Percentiles rank a stretch among this genome's conserved stretches.
Conservation (phyloP, 805 yeast species). For the Hanseniaspora thailandica region DNA sequence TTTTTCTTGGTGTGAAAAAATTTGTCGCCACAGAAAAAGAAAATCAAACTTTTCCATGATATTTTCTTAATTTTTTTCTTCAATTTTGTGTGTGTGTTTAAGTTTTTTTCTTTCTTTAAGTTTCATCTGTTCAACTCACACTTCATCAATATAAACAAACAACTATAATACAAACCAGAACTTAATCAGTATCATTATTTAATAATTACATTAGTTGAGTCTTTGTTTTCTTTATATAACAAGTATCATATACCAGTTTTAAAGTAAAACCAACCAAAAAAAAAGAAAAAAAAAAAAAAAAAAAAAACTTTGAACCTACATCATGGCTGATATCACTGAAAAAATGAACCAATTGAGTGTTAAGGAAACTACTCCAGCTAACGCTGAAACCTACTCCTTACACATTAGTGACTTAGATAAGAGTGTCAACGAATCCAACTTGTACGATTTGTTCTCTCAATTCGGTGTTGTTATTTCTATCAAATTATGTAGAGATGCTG, state of each 20-base stretch:
- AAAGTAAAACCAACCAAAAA: conserved; percentile 3
- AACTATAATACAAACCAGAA: background rate
- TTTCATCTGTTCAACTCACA: background rate
- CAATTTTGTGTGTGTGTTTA: background rate
- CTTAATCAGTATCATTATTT: conserved; percentile 1
- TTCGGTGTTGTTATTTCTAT: conserved; percentile 92
- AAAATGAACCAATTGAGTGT: conserved; percentile 28
- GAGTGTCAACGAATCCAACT: conserved; percentile 81
- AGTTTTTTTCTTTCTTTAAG: background rate
- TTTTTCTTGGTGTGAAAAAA: no score
- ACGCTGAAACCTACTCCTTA: conserved; percentile 50
- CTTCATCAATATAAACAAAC: background rate
- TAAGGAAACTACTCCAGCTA: conserved; percentile 24
- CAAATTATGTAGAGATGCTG: conserved; percentile 98
- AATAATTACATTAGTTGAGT: background rate
- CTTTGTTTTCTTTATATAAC: conserved; percentile 3
- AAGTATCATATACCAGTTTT: background rate
- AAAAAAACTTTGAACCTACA: conserved; percentile 13
- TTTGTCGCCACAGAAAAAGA: background rate
- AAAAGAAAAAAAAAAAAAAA: conserved; percentile 19
- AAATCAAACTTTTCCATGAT: background rate
- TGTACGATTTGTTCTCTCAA: conserved; percentile 88
- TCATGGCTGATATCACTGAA: conserved; percentile 31
- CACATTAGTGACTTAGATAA: conserved; percentile 97
- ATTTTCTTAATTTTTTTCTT: background rate